These are phyloP conservation scores for Penicillium crustosum DNA, from an alignment of 2,329 filamentous ascomycete genomes.

Conservation along the genomic window DNA sequence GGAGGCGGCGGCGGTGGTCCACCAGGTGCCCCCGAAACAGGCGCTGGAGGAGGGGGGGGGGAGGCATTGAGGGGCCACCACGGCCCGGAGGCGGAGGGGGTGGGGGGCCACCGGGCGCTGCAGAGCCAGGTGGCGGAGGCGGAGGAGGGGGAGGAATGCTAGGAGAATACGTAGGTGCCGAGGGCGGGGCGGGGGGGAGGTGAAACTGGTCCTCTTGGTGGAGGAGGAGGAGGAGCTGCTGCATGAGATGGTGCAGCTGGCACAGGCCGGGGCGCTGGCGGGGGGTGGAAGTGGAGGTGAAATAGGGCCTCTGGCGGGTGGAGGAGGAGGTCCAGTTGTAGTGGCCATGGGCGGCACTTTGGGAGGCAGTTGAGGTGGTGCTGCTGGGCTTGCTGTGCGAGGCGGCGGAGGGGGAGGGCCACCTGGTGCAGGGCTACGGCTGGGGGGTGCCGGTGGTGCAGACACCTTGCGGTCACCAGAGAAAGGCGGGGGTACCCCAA, in stretches of 20 bases:
- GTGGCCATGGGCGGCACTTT: constrained; percentile 41
- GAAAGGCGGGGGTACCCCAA: constrained; percentile 79
- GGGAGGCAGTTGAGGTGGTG: constrained; percentile 52
- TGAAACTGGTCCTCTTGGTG: constrained; percentile 37
- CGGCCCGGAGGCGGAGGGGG: constrained; percentile 41
- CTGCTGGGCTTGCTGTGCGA: constrained; percentile 46
- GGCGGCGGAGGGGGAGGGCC: constrained; percentile 68
- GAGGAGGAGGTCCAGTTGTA: constrained; percentile 58
- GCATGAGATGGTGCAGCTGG: constrained; percentile 35
- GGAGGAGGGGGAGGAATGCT: constrained; percentile 42
- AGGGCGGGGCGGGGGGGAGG: constrained; percentile 31
- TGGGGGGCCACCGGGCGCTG: constrained; percentile 37
- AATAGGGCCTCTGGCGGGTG: constrained; percentile 47
- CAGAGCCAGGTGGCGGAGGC: constrained; percentile 31
- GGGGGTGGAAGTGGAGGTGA: constrained; percentile 47
- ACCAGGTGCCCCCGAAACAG: constrained; percentile 30
- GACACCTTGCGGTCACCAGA: constrained; percentile 61
- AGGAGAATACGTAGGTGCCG: constrained; percentile 27
- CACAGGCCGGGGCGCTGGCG: constrained; percentile 19
- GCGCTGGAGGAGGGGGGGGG: constrained; percentile 43
- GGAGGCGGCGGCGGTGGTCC: constrained; percentile 49
- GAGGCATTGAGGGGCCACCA: constrained; percentile 11
- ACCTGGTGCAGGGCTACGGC: constrained; percentile 57
- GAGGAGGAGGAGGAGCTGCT: constrained; percentile 47
- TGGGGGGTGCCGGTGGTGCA: constrained; percentile 71